A percentile compares a stretch with the other conserved stretches of the same genome.
phyloP scores from a whole-genome alignment of 1,284 basidiomycete species.

The Ganoderma leucocontextum region DNA sequence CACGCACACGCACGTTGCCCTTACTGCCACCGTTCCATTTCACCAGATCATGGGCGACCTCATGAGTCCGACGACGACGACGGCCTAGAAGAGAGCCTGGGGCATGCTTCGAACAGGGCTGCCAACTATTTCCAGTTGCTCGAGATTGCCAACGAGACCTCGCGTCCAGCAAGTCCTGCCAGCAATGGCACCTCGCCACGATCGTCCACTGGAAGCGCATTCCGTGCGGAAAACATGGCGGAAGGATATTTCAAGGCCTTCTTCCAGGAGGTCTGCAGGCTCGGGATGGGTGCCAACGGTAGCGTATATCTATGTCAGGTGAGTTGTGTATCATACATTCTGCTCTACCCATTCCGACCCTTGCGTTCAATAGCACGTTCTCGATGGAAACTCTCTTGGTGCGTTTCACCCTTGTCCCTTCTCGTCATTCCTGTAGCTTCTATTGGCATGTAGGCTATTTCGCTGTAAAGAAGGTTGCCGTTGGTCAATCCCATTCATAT shows the following conservation, averaged over 20 bases:
- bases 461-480: conserved; percentile 95
- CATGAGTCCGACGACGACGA: conserved; percentile 30
- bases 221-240: conserved; percentile 74
- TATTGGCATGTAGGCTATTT: conserved; percentile 64
- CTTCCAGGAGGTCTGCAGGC: conserved; percentile 85
- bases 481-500: conserved; percentile 88
- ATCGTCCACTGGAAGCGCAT: conserved; percentile 40
- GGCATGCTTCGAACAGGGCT: conserved; percentile 52
- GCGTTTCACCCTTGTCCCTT: conserved; percentile 24
- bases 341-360: neutral
- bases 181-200: conserved; percentile 12
- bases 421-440: conserved; percentile 17
- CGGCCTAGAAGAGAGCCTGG: conserved; percentile 36
- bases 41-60: conserved; percentile 37
- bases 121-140: conserved; percentile 81
- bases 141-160: conserved; percentile 73
- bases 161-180: conserved; percentile 62
- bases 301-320: conserved; percentile 89
- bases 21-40: conserved; percentile 72
- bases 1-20: conserved; percentile 59
- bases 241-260: conserved; percentile 88
- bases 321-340: conserved; percentile 29
- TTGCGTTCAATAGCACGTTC: conserved; percentile 63
- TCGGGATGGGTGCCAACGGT: conserved; percentile 94
- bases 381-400: conserved; percentile 84